Evolutionary conservation across 495 filamentous ascomycete genomes (phyloP), one percentile per base, ranked within the genome.

Genomic region (Tuber melanosporum): DNA sequence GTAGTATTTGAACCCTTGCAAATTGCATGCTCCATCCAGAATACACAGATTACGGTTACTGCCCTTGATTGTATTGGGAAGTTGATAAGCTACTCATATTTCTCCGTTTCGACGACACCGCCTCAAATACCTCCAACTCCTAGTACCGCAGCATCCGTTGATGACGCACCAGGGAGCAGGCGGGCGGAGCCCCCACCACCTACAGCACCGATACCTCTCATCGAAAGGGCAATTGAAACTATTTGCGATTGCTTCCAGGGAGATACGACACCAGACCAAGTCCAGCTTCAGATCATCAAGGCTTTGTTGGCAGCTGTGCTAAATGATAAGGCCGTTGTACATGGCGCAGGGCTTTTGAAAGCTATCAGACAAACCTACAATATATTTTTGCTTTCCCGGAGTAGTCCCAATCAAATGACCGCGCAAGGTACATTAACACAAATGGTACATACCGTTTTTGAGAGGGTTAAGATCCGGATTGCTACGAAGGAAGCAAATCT

Each of bases 171-270:
- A 12, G 83, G 84, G 70, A 86, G 87, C 71, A 87, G 88, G 80
- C 86, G 87, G 71, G 84, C 86, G 76, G 87, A 86, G 46, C 87
- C 88, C 69, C 80, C 87, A 66, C 85, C 86, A 71, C 77, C 84
- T 17, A 84, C 86, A 74, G 85, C 86, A 70, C 84, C 89, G 9
- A 44, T 45, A 22, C 91, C 93, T 3, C 87, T 99, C 83, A 98
- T 99, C 83, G 96, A 99, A 84, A 90, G 94, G 78, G 96, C 96
- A 70, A 99, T 99, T 80, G 96, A 99, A 85, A 97, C 95, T 52
- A 98, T 99, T 85, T 98, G 96, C 87, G 95, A 98, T 82, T 99
- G 96, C 83, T 99, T 98, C 80, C 93, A 98, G 80, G 94, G 95
- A 77, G 96, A 99, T 85, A 92, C 91, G 6, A 98, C 96, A 0